Percentiles rank a stretch among this genome's conserved stretches.
Conservation (phyloP, 352 stramenopile genomes). For the Globisporangium acanthophoron region DNA sequence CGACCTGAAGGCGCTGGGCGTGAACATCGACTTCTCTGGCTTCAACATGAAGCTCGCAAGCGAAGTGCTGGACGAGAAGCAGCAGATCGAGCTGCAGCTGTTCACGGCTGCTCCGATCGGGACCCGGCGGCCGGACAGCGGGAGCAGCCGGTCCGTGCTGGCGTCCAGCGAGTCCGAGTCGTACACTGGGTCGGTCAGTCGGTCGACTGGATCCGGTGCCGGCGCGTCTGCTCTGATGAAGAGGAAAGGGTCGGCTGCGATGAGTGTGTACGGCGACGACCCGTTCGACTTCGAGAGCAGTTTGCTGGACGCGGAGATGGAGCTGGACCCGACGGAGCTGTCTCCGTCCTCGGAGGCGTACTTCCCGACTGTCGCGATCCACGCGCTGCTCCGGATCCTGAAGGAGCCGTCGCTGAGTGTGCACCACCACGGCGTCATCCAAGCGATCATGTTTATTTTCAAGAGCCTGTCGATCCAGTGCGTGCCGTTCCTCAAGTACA, state of each 20-base stretch:
- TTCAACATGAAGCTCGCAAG: conserved; percentile 48
- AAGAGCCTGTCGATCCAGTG: conserved; percentile 93
- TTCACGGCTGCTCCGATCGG: conserved; percentile 84
- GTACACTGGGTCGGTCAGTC: conserved; percentile 17
- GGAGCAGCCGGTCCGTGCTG: conserved; percentile 8
- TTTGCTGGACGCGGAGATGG: conserved; percentile 50
- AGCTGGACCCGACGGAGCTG: conserved; percentile 62
- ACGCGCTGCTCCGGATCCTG: conserved; percentile 95
- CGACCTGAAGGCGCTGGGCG: conserved; percentile 55
- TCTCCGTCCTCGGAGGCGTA: conserved; percentile 89
- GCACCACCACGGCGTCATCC: conserved; percentile 96
- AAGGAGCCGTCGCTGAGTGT: conserved; percentile 93
- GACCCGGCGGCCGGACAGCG: conserved; percentile 46
- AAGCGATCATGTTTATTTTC: conserved; percentile 99
- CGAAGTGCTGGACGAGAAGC: conserved; percentile 78
- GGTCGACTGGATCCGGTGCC: conserved; percentile 15
- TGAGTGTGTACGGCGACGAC: conserved; percentile 23
- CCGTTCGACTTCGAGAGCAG: conserved; percentile 69
- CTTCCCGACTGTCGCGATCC: conserved; percentile 97
- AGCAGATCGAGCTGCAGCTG: conserved; percentile 82
- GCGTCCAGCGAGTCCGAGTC: conserved; percentile 4
- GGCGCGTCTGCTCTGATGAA: conserved; percentile 15
- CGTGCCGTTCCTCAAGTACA: conserved; percentile 95
- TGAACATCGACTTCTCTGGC: conserved; percentile 45
- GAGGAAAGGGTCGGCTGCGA: conserved; percentile 16